Conservation (phyloP, 768 basidiomycete genomes). For the Pholiota microspora region DNA sequence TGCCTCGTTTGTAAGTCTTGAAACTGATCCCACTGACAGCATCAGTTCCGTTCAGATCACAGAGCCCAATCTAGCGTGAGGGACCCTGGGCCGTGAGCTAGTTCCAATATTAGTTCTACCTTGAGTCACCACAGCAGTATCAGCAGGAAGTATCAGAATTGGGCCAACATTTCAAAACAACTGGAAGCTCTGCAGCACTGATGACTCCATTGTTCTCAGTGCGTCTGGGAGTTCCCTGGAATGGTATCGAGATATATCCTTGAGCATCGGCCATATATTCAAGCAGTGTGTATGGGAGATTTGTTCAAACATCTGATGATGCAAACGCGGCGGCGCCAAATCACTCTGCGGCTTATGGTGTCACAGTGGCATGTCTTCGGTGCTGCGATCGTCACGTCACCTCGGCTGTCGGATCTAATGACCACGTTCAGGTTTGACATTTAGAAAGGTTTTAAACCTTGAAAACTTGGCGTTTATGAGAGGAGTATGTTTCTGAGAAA, state of each 20-base stretch:
- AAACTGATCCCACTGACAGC: not conserved
- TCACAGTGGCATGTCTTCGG: not conserved
- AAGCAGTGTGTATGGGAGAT: not conserved
- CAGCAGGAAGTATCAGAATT: no score
- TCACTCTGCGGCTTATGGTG: not conserved
- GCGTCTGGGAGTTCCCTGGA: no score
- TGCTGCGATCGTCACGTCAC: not conserved
- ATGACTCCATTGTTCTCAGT: no score
- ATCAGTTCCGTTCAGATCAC: not conserved
- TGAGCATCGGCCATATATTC: not conserved
- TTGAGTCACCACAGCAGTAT: not conserved
- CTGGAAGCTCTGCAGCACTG: not conserved
- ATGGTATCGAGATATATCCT: not conserved
- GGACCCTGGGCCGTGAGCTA: not conserved
- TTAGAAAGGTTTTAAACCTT: not conserved
- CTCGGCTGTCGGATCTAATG: not conserved
- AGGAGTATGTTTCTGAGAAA: not conserved
- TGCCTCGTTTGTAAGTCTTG: slow-evolving; percentile 1
- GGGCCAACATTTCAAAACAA: no score
- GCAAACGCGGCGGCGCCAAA: no score
- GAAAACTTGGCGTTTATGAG: not conserved
- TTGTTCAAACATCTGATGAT: not conserved
- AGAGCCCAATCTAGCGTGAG: not conserved
- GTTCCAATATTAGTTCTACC: not conserved
- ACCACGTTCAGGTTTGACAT: not conserved